phyloP scores from a whole-genome alignment of 768 basidiomycete species.

The Lactarius hengduanensis region DNA sequence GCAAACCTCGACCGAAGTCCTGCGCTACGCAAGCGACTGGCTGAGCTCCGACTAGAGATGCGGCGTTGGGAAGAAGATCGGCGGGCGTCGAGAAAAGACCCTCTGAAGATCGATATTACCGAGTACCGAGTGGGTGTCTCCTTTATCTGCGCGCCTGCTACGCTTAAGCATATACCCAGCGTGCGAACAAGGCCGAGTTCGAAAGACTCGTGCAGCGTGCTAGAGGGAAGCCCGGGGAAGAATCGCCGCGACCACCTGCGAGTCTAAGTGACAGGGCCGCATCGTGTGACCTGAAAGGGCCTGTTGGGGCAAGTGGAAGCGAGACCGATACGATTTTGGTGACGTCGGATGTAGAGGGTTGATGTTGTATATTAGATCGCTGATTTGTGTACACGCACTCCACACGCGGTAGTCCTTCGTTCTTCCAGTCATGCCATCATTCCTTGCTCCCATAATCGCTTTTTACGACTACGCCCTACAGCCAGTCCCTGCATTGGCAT shows the following conservation, averaged over 20 bases:
- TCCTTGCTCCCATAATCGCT: slow-evolving; percentile 21
- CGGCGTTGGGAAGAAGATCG: slow-evolving; percentile 31
- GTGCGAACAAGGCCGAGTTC: slow-evolving; percentile 28
- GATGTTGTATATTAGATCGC: neutral
- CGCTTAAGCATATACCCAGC: slow-evolving; percentile 7
- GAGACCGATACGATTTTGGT: slow-evolving; percentile 15
- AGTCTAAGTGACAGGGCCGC: neutral
- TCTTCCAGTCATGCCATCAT: slow-evolving; percentile 18
- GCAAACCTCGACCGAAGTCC: slow-evolving; percentile 32
- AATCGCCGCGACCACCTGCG: neutral
- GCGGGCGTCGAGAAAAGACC: slow-evolving; percentile 13
- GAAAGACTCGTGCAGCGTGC: slow-evolving; percentile 24
- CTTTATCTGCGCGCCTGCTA: neutral
- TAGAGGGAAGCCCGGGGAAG: slow-evolving; percentile 5
- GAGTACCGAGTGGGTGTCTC: slow-evolving; percentile 22
- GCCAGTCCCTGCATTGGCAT: slow-evolving; percentile 19
- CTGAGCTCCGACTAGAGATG: slow-evolving; percentile 28
- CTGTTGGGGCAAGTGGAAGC: neutral
- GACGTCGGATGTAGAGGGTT: slow-evolving; percentile 20
- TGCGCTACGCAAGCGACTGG: slow-evolving; percentile 17
- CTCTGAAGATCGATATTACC: slow-evolving; percentile 14
- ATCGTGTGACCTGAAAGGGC: neutral
- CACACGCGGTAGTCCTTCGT: neutral
- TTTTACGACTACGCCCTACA: slow-evolving; percentile 24
- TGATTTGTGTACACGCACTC: neutral